Base-by-base conservation (phyloP, 163 green algal species). In the Scenedesmus sp. region DNA sequence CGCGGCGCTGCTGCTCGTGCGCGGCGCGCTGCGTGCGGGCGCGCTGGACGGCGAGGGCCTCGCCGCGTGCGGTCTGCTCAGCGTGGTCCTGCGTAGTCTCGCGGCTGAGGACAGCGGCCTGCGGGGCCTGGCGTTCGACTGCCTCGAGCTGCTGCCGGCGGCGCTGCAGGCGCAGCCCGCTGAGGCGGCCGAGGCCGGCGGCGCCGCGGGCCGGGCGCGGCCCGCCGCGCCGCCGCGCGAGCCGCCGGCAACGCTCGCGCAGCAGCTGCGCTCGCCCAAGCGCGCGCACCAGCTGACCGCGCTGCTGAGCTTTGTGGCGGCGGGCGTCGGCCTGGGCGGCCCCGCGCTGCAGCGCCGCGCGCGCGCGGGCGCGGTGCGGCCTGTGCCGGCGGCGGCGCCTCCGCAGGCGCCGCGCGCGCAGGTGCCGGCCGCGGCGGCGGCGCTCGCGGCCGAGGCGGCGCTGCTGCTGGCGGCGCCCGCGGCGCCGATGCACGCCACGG, bases 381-480 rank as follows among this genome's bases (percentile, higher is more conserved):
- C n/a, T n/a, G n/a, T n/a, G n/a, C n/a, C n/a, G n/a, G n/a, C n/a
- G n/a, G n/a, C n/a, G n/a, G n/a, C n/a, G n/a, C n/a, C n/a, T n/a
- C n/a, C n/a, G n/a, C n/a, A n/a, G 39, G 39, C 39, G 10, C 39
- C 39, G 39, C 39, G 39, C 7, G 5, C 66, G 34, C 62, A 67
- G 44, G 48, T 81, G 28, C 74, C 74, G 18, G 48, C 62, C 29
- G 48, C 74, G 28, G 15, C 74, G 31, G 74, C 74, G n/a, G 62
- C 33, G 17, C 28, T 81, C 0, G 74, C 74, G 4, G 62, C 74
- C 13, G 74, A 81, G 33, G 54, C 56, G 45, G 34, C 74, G 53
- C 39, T 81, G 62, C 62, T 81, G 63, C 62, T 81, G 26, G 24
- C 33, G 7, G 74, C 74, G 15, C 74, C 74, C 29, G 74, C 36